Base-by-base conservation (phyloP, 2,329 filamentous ascomycete species). In the Parafenestella ontariensis region DNA sequence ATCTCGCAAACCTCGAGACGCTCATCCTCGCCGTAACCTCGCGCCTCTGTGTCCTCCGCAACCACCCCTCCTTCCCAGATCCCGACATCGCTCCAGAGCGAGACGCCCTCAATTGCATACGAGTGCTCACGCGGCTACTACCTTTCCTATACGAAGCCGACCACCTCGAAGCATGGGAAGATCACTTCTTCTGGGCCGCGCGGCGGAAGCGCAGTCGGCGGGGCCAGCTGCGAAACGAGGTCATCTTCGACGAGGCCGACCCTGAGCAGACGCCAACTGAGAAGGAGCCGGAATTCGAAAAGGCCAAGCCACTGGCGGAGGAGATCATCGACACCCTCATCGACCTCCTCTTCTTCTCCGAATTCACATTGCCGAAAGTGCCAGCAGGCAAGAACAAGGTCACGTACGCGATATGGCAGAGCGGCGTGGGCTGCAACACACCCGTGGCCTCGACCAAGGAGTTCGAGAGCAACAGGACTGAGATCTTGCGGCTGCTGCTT, bases 341-440 rank as follows among this genome's bases (percentile, higher is more conserved):
- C 54, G 93, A 97, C 70, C 79, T 98, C 48, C 83, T 98, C 37
- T 99, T 99, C 83, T 96, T 91, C 74, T 88, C 90, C 8, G 91
- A 92, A 50, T 89, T 99, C 68, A 96, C 94, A 0, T 84, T 97
- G 15, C 91, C 94, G 9, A 85, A 83, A 53, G 85, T 90, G 37
- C 83, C 87, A 13, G 83, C 87, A 52, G 86, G 86, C 49, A 92
- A 89, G 70, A 84, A 85, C 59, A 96, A 95, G 74, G 90, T 97
- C 51, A 90, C 89, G 7, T 96, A 95, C 77, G 89, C 92, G 49
- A 98, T 99, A 72, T 99, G 95, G 95, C 92, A 97, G 78, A 98
- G 91, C 71, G 95, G 95, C 43, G 94, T 99, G 26, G 95, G 95
- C 13, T 98, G 94, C 80, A 96, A 96, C 75, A 91, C 90, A 15